These are phyloP conservation scores for Megacollybia platyphylla DNA, from an alignment of 1,284 basidiomycete species.

Conservation along the genomic window DNA sequence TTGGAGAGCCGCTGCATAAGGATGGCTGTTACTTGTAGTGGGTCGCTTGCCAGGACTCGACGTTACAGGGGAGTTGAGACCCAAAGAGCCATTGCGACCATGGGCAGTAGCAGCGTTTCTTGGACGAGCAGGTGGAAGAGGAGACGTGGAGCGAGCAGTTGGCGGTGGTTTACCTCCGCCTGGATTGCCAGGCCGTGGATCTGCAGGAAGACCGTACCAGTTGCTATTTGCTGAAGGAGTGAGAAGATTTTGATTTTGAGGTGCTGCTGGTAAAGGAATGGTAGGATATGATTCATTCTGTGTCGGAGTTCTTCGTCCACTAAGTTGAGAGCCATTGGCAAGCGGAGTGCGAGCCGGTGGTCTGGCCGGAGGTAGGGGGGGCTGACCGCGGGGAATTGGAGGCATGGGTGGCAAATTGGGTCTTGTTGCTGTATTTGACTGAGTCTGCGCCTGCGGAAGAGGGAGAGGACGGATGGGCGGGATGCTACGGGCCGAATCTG, in stretches of 20 bases:
- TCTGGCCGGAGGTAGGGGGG: slow-evolving; percentile 9
- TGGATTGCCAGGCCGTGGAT: slow-evolving; percentile 42
- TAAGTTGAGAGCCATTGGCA: slow-evolving; percentile 8
- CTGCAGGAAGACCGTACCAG: slow-evolving; percentile 43
- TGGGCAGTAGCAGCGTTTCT: slow-evolving; percentile 22
- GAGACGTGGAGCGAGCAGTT: slow-evolving; percentile 41
- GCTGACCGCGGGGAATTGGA: slow-evolving; percentile 37
- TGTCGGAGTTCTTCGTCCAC: slow-evolving; percentile 44
- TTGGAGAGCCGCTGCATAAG: slow-evolving; percentile 28
- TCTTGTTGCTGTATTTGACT: slow-evolving; percentile 25
- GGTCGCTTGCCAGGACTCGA: slow-evolving; percentile 22
- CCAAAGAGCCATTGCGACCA: slow-evolving; percentile 37
- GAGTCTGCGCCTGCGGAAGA: slow-evolving; percentile 6
- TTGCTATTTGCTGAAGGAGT: slow-evolving; percentile 33
- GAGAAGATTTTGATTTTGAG: slow-evolving; percentile 26
- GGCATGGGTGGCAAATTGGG: slow-evolving; percentile 51
- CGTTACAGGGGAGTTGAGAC: slow-evolving; percentile 20
- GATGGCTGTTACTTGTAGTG: slow-evolving; percentile 30
- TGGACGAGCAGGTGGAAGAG: slow-evolving; percentile 28
- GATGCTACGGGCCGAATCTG: slow-evolving; percentile 33
- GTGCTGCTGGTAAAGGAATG: slow-evolving; percentile 40
- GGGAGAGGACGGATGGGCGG: slow-evolving; percentile 27
- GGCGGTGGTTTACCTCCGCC: slow-evolving; percentile 21
- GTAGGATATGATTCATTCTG: slow-evolving; percentile 32
- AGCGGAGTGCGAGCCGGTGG: slow-evolving; percentile 1